phyloP scores from a whole-genome alignment of 805 yeast genomes.

The Wickerhamiella kurtzmanii region DNA sequence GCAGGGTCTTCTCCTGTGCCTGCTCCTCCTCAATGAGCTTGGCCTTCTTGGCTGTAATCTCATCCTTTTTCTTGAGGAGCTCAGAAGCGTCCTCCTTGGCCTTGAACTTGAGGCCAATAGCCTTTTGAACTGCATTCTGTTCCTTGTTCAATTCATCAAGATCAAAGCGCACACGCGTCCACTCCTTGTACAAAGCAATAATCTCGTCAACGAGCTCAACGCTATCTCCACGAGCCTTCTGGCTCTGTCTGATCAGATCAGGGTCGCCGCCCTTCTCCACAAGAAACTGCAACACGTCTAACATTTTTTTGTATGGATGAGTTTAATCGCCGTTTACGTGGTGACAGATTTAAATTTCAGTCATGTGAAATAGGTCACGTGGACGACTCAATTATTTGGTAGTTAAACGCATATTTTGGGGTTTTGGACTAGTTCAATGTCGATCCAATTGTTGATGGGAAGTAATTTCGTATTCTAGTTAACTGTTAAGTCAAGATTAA shows the following conservation, averaged over 20 bases:
- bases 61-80: constrained; percentile 68
- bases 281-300: constrained; percentile 82
- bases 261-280: constrained; percentile 98
- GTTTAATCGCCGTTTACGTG: not conserved
- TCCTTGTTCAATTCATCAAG: constrained; percentile 82
- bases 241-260: constrained; percentile 72
- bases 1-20: constrained; percentile 61
- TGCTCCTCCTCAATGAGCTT: constrained; percentile 54
- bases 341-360: not conserved
- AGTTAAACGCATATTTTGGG: not conserved
- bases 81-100: constrained; percentile 89
- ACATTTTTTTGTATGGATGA: constrained; percentile 36
- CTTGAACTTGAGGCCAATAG: constrained; percentile 83
- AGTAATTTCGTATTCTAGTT: not conserved
- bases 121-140: constrained; percentile 81
- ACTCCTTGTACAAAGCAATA: constrained; percentile 75
- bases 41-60: constrained; percentile 55
- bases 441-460: too few species aligned
- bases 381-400: too few species aligned
- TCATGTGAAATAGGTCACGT: too few species aligned
- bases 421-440: not conserved
- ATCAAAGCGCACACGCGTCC: constrained; percentile 84
- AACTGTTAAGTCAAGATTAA: constrained; percentile 33
- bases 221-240: constrained; percentile 83
- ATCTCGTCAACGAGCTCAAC: constrained; percentile 95